Evolutionary conservation across 768 basidiomycete species (phyloP).

Genomic region (Ephemerocybe angulata): DNA sequence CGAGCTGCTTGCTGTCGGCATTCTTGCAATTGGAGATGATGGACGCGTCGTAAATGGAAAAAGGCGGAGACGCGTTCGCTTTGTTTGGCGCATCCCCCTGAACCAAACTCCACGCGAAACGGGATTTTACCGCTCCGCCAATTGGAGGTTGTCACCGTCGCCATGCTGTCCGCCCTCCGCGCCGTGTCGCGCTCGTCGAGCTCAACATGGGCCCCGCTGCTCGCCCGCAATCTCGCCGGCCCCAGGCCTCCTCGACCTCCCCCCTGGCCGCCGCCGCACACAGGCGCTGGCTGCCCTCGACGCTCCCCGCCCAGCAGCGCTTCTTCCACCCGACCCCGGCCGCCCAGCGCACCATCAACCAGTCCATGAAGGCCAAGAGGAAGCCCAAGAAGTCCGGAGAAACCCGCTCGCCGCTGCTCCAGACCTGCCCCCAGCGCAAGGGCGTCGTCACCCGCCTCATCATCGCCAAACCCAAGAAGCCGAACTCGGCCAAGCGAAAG

Average conservation of each 20-base stretch:
- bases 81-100: conserved; percentile 25
- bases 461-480: conserved; percentile 90
- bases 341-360: conserved; percentile 74
- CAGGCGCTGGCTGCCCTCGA: background rate
- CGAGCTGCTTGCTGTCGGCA: conserved; percentile 39
- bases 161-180: conserved; percentile 39
- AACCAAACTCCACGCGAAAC: conserved; percentile 19
- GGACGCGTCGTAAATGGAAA: conserved; percentile 13
- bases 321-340: conserved; percentile 60
- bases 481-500: conserved; percentile 97
- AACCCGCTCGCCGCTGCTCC: conserved; percentile 77
- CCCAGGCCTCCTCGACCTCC: background rate
- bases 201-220: conserved; percentile 24
- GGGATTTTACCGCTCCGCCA: background rate
- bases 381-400: conserved; percentile 45
- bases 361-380: conserved; percentile 78
- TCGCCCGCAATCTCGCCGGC: conserved; percentile 13
- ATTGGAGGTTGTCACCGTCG: background rate
- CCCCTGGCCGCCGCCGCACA: background rate
- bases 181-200: conserved; percentile 27
- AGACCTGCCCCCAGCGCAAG: conserved; percentile 80
- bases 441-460: conserved; percentile 84
- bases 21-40: conserved; percentile 14
- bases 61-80: conserved; percentile 34
- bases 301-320: conserved; percentile 10